These are phyloP conservation scores for Mimosa pudica DNA, from an alignment of 306 rosid genomes.

Conservation along the genomic window DNA sequence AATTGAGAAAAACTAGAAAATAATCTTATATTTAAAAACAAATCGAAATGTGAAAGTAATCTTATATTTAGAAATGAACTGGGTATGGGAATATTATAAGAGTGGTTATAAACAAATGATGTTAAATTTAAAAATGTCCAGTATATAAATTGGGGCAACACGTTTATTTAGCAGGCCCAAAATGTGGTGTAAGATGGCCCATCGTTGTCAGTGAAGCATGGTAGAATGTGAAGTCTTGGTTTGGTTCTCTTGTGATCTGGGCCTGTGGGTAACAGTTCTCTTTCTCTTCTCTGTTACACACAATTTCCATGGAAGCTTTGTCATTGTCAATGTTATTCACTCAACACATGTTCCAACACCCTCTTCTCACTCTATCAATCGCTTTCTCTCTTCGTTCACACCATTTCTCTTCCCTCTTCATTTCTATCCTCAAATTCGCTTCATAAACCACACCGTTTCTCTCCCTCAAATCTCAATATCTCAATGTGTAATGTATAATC, in stretches of 20 bases:
- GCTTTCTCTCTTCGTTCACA: constrained; percentile 16
- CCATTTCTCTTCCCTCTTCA: constrained; percentile 14
- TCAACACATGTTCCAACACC: constrained; percentile 25
- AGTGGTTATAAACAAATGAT: too few relatives aligned
- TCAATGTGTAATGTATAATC: background rate
- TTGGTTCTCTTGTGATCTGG: too few relatives aligned
- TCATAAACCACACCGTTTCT: constrained; percentile 18
- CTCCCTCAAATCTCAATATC: background rate
- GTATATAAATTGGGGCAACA: background rate
- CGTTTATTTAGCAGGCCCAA: background rate
- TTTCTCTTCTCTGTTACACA: background rate
- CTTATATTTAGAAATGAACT: too few relatives aligned
- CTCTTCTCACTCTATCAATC: constrained; percentile 20
- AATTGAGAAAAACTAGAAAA: too few relatives aligned
- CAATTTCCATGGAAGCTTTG: background rate
- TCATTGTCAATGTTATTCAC: background rate
- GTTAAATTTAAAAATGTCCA: background rate
- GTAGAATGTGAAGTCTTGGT: background rate
- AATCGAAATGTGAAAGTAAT: too few relatives aligned
- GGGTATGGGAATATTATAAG: too few relatives aligned
- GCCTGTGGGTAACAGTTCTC: too few relatives aligned
- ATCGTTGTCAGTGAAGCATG: background rate
- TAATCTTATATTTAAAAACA: too few relatives aligned
- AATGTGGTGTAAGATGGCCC: constrained; percentile 20
- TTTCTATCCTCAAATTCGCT: background rate